Percentiles rank a stretch among this genome's conserved stretches.
Conservation (phyloP, 208 protist genomes). For the Sergeia podlipaevii region DNA sequence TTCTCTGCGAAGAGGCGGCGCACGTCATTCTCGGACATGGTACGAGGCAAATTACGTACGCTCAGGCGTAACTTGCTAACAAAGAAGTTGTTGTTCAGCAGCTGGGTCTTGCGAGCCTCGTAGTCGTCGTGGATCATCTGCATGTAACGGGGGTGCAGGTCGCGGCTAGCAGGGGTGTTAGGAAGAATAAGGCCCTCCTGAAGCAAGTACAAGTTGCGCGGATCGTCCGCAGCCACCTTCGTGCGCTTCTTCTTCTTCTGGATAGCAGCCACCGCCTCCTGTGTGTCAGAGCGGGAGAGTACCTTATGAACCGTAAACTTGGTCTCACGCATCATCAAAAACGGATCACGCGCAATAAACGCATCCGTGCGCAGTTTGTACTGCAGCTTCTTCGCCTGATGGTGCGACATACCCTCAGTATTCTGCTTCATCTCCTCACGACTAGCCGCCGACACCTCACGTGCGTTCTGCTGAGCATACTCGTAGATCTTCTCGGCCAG, state of each 20-base stretch:
- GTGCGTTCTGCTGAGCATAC: slow-evolving; percentile 82
- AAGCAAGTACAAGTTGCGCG: slow-evolving; percentile 83
- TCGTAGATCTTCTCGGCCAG: slow-evolving; percentile 75
- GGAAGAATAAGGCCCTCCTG: slow-evolving; percentile 85
- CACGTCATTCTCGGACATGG: slow-evolving; percentile 86
- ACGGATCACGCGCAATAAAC: slow-evolving; percentile 68
- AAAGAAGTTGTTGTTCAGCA: slow-evolving; percentile 89
- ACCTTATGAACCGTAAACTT: slow-evolving; percentile 83
- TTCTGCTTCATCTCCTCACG: slow-evolving; percentile 63
- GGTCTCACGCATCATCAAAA: slow-evolving; percentile 78
- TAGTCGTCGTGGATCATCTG: slow-evolving; percentile 88
- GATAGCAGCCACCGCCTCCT: slow-evolving; percentile 64
- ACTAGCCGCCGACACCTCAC: slow-evolving; percentile 66
- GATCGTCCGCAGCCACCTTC: slow-evolving; percentile 87
- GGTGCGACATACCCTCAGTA: slow-evolving; percentile 73
- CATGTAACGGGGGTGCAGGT: slow-evolving; percentile 75
- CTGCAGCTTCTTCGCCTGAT: slow-evolving; percentile 69
- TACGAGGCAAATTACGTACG: slow-evolving; percentile 89
- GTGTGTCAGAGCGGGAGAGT: slow-evolving; percentile 75
- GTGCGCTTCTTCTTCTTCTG: slow-evolving; percentile 90
- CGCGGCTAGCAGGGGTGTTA: slow-evolving; percentile 67
- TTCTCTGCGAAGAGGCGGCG: slow-evolving; percentile 72
- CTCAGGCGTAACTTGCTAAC: slow-evolving; percentile 89
- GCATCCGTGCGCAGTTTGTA: slow-evolving; percentile 77
- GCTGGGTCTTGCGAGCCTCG: slow-evolving; percentile 74